These are phyloP conservation scores for Vigna radiata DNA, from an alignment of 306 rosid species.

Conservation along the genomic window DNA sequence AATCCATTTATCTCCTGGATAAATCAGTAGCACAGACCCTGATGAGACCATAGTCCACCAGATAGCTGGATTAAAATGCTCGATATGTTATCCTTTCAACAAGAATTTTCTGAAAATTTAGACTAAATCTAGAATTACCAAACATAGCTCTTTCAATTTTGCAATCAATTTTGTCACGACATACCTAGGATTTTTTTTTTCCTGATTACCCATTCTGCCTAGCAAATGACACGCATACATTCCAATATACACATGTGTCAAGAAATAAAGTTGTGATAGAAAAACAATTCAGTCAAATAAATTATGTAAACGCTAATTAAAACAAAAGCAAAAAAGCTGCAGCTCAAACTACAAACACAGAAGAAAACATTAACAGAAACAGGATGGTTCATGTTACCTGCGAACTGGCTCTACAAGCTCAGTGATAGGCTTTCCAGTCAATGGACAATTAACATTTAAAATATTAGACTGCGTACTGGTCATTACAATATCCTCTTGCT, in stretches of 20 bases:
- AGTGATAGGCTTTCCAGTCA: slow-evolving; percentile 80
- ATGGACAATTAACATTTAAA: slow-evolving; percentile 75
- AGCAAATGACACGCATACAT: slow-evolving; percentile 30
- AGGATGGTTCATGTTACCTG: slow-evolving; percentile 59
- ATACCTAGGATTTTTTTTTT: background rate
- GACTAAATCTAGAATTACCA: slow-evolving; percentile 1
- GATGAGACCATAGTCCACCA: slow-evolving; percentile 14
- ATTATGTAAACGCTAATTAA: background rate
- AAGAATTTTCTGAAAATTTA: slow-evolving; percentile 6
- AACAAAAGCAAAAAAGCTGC: background rate
- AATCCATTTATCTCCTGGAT: slow-evolving; percentile 12
- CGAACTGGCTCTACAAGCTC: slow-evolving; percentile 84
- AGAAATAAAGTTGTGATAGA: slow-evolving; percentile 12
- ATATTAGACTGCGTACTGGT: slow-evolving; percentile 76
- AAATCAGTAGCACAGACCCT: background rate
- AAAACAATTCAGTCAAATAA: slow-evolving; percentile 30
- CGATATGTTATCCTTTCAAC: background rate
- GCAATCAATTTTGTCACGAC: slow-evolving; percentile 21
- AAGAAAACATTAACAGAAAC: slow-evolving; percentile 20
- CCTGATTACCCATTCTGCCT: slow-evolving; percentile 17
- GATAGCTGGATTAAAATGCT: slow-evolving; percentile 29
- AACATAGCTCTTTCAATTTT: background rate
- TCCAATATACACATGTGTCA: slow-evolving; percentile 15
- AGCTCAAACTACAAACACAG: slow-evolving; percentile 22
- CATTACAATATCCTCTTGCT: slow-evolving; percentile 91